Percentiles rank a stretch among this genome's conserved stretches.
Conservation (phyloP, 2,329 filamentous ascomycete species). For the Ceratocystis alfenasii region DNA sequence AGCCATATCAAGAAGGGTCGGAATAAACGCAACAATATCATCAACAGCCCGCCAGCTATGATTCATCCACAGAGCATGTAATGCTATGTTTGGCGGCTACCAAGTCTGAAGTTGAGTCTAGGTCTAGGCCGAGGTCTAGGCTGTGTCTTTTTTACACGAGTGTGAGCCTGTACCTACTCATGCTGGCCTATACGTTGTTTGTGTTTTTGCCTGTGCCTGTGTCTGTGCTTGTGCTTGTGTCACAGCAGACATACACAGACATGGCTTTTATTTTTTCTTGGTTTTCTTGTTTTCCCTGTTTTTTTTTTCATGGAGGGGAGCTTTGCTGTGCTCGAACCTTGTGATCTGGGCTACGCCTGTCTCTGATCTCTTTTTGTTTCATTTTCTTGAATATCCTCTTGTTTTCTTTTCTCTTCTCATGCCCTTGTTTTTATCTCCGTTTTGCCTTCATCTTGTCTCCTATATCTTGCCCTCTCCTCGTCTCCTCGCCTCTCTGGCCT, state of each 20-base stretch:
- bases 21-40: slow-evolving; percentile 85
- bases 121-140: neutral
- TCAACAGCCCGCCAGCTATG: slow-evolving; percentile 60
- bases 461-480: too few relatives aligned
- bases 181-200: too few relatives aligned
- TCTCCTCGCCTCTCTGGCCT: too few relatives aligned
- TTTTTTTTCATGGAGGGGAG: neutral
- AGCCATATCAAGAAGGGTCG: slow-evolving; percentile 97
- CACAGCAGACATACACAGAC: neutral
- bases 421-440: neutral
- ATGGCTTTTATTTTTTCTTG: neutral
- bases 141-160: too few relatives aligned
- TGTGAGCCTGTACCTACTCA: neutral
- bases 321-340: neutral
- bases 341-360: too few relatives aligned
- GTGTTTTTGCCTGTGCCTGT: neutral
- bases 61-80: slow-evolving; percentile 22
- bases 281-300: neutral
- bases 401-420: neutral
- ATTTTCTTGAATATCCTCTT: neutral
- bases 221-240: neutral
- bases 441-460: too few relatives aligned
- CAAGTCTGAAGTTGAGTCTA: neutral
- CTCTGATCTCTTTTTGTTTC: too few relatives aligned
- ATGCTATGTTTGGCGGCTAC: neutral